phyloP scores from a whole-genome alignment of 2,329 filamentous ascomycete genomes.

The Microdochium nivale region DNA sequence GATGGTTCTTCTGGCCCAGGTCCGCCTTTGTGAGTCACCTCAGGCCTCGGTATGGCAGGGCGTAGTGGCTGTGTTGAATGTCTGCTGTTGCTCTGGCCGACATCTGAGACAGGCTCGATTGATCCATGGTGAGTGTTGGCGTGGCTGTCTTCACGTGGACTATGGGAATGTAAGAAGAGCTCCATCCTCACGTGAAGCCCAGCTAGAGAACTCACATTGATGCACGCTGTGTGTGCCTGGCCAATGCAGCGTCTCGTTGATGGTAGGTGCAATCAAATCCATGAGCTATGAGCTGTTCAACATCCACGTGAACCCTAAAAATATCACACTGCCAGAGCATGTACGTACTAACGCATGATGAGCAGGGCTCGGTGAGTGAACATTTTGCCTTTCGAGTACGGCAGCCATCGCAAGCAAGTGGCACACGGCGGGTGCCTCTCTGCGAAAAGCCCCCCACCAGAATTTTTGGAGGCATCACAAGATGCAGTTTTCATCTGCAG shows the following conservation, averaged over 20 bases:
- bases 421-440: neutral
- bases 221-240: neutral
- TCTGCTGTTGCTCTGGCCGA: neutral
- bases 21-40: neutral
- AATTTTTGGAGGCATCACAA: neutral
- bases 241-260: neutral
- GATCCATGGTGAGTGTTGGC: neutral
- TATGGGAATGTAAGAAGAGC: neutral
- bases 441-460: neutral
- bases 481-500: neutral
- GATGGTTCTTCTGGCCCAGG: neutral
- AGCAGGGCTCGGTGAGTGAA: neutral
- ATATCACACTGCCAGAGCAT: neutral
- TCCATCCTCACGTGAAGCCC: neutral
- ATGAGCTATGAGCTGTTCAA: neutral
- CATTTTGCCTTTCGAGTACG: neutral
- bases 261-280: neutral
- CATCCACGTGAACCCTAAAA: neutral
- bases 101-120: neutral
- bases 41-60: neutral
- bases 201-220: neutral
- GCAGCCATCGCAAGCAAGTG: neutral
- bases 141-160: neutral
- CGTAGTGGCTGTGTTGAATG: neutral
- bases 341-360: neutral